Evolutionary conservation across 305 asterid genomes (phyloP).

Genomic region (Stenogyne calaminthoides): DNA sequence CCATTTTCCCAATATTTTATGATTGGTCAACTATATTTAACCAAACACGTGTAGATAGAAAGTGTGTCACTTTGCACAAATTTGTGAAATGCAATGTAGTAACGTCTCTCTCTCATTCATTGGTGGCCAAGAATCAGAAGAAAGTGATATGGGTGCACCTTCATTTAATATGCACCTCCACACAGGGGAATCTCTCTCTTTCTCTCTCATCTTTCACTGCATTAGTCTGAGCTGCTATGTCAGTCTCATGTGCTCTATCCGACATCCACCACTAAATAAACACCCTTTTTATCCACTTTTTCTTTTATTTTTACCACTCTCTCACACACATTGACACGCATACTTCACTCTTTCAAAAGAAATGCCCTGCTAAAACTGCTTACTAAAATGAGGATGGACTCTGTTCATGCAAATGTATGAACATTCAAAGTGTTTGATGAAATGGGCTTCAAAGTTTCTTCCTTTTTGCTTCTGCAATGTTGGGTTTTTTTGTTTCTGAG

Average conservation of each 20-base stretch:
- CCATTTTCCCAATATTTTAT: no score
- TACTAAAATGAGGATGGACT: not conserved
- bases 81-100: conserved; percentile 37
- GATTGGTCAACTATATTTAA: not conserved
- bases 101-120: conserved; percentile 31
- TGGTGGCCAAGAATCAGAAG: conserved; percentile 41
- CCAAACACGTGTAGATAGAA: conserved; percentile 19
- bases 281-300: conserved; percentile 32
- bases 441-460: conserved; percentile 41
- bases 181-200: conserved; percentile 27
- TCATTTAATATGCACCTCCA: conserved; percentile 39
- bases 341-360: not conserved
- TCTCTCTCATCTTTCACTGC: conserved; percentile 27
- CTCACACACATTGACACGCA: conserved; percentile 21
- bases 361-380: conserved; percentile 13
- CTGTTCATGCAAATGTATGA: conserved; percentile 20
- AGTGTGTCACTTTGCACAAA: conserved; percentile 30
- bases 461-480: conserved; percentile 45
- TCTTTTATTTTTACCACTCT: conserved; percentile 19
- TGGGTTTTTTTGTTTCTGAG: conserved; percentile 47
- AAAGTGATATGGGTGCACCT: conserved; percentile 37
- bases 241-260: conserved; percentile 72
- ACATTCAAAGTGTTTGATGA: conserved; percentile 2
- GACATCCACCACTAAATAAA: conserved; percentile 42
- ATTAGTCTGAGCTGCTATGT: conserved; percentile 41